Evolutionary conservation across 192 early-diverging fungal species (phyloP), one percentile per base, ranked within the genome.

Genomic region (Allomyces macrogynus): DNA sequence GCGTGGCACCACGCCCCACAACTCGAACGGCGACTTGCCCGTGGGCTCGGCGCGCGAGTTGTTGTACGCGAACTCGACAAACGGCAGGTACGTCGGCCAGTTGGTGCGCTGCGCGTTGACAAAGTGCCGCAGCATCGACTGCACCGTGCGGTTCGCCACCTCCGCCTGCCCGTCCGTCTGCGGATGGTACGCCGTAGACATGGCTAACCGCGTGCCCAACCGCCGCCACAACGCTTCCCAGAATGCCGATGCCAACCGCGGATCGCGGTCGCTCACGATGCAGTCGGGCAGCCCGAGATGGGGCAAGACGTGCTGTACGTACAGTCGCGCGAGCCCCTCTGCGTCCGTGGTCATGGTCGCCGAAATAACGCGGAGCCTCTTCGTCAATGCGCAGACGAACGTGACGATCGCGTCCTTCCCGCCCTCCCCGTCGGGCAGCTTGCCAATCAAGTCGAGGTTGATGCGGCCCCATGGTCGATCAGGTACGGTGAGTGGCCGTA

Each of bases 41-140:
- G 68, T 77, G 0, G 67, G 64, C 4, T 66, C 26, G 23, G 71
- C 62, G 18, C 42, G 16, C 1, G 78, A 60, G 66, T 81, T 75
- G 62, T 84, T 86, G 71, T 80, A 83, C 0, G 73, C 69, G 43
- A 80, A 77, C 42, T 80, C 77, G 1, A 71, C 76, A 0, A 70
- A 10, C 0, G 70, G 73, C 3, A 85, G 64, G 25, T 77, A 64
- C 0, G 26, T 24, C 8, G 54, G 25, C 80, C 83, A 83, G 69
- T 83, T 60, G 18, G 43, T 23, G n/a, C n/a, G n/a, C n/a, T n/a
- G n/a, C n/a, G n/a, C n/a, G n/a, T n/a, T n/a, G n/a, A n/a, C n/a
- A n/a, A 62, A 78, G 9, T 63, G 65, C 0, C 77, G 60, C 0
- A 83, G 74, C 40, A 71, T 66, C 8, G 72, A 68, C 62, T 81